A percentile compares a stretch with the other conserved stretches of the same genome.
phyloP scores from a whole-genome alignment of 225 moss, liverwort and hornwort species.

The Polytrichum formosum region DNA sequence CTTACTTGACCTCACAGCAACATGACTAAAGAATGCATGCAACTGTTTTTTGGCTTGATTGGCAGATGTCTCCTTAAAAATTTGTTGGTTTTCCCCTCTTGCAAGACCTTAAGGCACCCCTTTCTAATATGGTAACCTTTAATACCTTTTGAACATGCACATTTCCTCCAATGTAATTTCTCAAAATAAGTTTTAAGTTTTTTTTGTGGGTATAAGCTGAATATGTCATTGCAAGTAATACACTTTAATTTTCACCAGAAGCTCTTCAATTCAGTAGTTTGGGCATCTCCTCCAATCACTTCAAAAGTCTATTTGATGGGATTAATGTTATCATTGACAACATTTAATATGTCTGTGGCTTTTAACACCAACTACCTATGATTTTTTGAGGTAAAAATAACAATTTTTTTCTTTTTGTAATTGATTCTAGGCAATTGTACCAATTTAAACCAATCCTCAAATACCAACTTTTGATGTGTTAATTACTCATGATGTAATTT shows the following conservation, averaged over 20 bases:
- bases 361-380: not conserved
- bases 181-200: not conserved
- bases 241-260: not conserved
- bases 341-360: no score
- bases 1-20: no score
- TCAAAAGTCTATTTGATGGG: not conserved
- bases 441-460: not conserved
- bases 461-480: not conserved
- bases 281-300: not conserved
- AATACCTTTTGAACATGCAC: no score
- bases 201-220: not conserved
- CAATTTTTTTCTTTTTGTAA: not conserved
- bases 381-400: not conserved
- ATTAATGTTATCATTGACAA: not conserved
- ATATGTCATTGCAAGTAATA: not conserved
- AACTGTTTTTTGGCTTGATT: no score
- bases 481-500: not conserved
- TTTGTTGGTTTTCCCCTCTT: no score
- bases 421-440: not conserved
- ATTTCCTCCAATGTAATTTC: not conserved
- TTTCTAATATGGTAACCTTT: no score
- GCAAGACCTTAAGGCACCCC: no score
- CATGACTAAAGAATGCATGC: no score
- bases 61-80: no score
- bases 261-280: not conserved